Evolutionary conservation across 2,329 filamentous ascomycete species (phyloP), one percentile per base, ranked within the genome.

Genomic region (Penicillium sp.): DNA sequence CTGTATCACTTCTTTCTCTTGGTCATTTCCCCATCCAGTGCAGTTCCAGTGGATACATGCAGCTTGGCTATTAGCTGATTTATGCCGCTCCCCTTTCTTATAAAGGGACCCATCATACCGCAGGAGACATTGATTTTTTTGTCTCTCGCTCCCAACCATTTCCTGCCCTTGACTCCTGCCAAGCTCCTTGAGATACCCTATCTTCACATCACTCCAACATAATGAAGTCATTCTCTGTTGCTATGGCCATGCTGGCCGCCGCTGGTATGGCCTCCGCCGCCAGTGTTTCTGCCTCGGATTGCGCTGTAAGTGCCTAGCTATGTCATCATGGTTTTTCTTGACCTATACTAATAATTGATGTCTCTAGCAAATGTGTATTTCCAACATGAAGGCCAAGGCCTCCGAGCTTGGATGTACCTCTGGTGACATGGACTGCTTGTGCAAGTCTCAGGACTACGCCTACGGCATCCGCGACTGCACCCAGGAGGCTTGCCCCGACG

Each of bases 381-480:
- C 61, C 65, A 77, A 75, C 69, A 80, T 81, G 77, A 68, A 75
- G 58, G 67, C 58, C 52, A 69, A 73, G 65, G 76, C 75, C 44
- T 31, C 57, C 3, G 63, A 70, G 5, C 65, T 80, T n/a, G 74
- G 75, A 48, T 81, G 79, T 67, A 60, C 63, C 24, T 39, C 61
- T 26, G 64, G 62, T 45, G 75, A 80, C 59, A 45, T 70, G 44
- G 52, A 53, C 27, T 81, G 79, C 62, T 69, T 77, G 45, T 81
- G 79, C 71, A 68, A 62, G 35, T 74, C 66, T 52, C 31, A 60
- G 22, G 60, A 81, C 71, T 80, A 80, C 65, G 56, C 64, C 29
- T 75, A 69, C 58, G 79, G 79, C 56, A 70, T 81, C 48, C 76
- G 73, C 37, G 79, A 81, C 67, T 81, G 79, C 71, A 75, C 75